Evolutionary conservation across 1,139 yeast species (phyloP), one percentile per base, ranked within the genome.

Genomic region (Candida pseudocylindracea): DNA sequence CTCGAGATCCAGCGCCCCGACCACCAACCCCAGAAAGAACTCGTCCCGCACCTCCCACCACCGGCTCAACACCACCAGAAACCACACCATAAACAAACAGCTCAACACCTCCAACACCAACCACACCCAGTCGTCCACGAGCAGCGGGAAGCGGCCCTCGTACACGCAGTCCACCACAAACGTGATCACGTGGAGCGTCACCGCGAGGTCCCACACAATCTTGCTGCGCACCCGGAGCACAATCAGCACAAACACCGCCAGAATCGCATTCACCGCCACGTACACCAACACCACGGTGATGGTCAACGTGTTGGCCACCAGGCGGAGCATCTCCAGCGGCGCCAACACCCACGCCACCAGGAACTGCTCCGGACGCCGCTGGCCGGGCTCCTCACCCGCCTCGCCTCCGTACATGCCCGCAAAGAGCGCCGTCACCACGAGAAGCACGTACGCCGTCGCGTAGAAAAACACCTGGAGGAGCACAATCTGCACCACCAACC

Each of bases 161-260:
- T 67, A 72, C 1, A 65, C 39, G 72, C 83, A 72, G 1, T 72
- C 80, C 7, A 80, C 71, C 3, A 72, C 35, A 29, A 85, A 52
- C 50, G 85, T 76, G 34, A 88, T 66, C 12, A 79, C 71, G 50
- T 88, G 95, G 11, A 88, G 60, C 0, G 98, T 85, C 27, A 88
- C 48, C 10, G 93, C 94, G 55, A 85, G 88, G 51, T 88, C 98
- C 78, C 94, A 76, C 0, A 95, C 96, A 36, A 88, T 56, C 50
- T 85, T 88, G 30, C 93, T 76, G 37, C 96, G 59, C 0, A 96
- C 95, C 6, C 20, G 20, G 20, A 15, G 20, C 20, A 15, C 20
- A 6, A 15, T 15, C 20, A 15, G 20, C 20, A 15, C 20, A 15
- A 15, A 15, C 20, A 15, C 20, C 20, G 20, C 20, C 20, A 15